Conservation (phyloP, 2,329 filamentous ascomycete species). For the Ceratocystiopsis minuta region DNA sequence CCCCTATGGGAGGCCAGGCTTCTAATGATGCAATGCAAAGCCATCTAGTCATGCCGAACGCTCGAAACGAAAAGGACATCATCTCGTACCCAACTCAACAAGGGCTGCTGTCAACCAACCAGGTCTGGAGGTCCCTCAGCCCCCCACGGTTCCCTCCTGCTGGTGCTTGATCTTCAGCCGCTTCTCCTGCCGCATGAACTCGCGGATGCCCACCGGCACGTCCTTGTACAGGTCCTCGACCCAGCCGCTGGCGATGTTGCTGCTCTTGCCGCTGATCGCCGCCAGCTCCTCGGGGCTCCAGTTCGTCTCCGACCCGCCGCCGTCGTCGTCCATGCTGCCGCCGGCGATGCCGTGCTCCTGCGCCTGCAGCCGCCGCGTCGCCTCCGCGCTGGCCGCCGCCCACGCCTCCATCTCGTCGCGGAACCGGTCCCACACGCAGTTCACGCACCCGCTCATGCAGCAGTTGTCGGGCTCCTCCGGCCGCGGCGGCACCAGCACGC, state of each 20-base stretch:
- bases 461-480: conserved; percentile 92
- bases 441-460: conserved; percentile 96
- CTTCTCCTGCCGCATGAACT: conserved; percentile 98
- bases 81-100: no score
- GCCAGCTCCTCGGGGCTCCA: conserved; percentile 26
- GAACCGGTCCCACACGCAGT: conserved; percentile 90
- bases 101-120: no score
- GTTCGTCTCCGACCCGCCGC: conserved; percentile 53
- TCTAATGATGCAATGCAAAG: no score
- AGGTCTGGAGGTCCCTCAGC: no score
- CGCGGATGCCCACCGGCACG: conserved; percentile 80
- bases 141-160: conserved; percentile 31
- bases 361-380: conserved; percentile 32
- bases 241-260: conserved; percentile 23
- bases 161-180: conserved; percentile 59
- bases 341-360: conserved; percentile 13
- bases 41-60: no score
- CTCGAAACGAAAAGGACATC: no score
- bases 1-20: no score
- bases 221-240: conserved; percentile 55
- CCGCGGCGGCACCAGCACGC: conserved; percentile 63
- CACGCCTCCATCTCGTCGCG: conserved; percentile 87
- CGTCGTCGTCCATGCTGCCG: conserved; percentile 61
- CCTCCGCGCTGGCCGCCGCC: conserved; percentile 47
- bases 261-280: conserved; percentile 11